Base-by-base conservation (phyloP, 441 rosid species). In the Rhodomyrtus psidioides region DNA sequence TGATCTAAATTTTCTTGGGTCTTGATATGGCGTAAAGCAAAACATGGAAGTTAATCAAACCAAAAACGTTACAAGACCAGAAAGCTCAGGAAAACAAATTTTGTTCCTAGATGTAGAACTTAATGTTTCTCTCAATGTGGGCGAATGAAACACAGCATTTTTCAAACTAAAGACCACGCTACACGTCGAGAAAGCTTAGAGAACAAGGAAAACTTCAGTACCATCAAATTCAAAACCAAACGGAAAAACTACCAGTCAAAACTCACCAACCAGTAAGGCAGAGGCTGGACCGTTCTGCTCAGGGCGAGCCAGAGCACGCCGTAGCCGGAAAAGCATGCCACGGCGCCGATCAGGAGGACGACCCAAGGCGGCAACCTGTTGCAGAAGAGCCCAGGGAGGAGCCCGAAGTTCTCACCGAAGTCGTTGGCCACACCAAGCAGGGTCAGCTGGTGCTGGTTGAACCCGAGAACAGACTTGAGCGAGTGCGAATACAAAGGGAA, bases 381-480 rank as follows among this genome's bases (percentile, higher is more conserved):
- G 86, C 54, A 84, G 59, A 55, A 51, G 14, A 70, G 28, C 14
- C 86, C 82, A 16, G 86, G 62, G 42, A 84, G 82, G 24, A 84
- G 55, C 23, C 86, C 86, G 19, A 84, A 76, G 55, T 84, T 84
- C 75, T 84, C 86, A 21, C 82, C 86, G 21, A 51, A 4, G 55
- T 84, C 86, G 42, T 70, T 62, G 58, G 82, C 86, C 19, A 84
- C 86, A 6, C 60, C 86, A 42, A 84, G 82, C 49, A 84, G 17
- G 75, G 86, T 84, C 19, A 84, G 82, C 82, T 84, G 82, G 59
- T 84, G 82, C 55, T 84, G 86, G 44, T 84, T 84, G 42, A 62
- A 84, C 51, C 86, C 86, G 6, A 84, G 60, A 34, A 84, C 82
- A 26, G 86, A 84, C 75, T 84, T 84, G 75, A 84, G 65, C 26